phyloP scores from a whole-genome alignment of 495 filamentous ascomycete species.

The Penicillium tannophilum region DNA sequence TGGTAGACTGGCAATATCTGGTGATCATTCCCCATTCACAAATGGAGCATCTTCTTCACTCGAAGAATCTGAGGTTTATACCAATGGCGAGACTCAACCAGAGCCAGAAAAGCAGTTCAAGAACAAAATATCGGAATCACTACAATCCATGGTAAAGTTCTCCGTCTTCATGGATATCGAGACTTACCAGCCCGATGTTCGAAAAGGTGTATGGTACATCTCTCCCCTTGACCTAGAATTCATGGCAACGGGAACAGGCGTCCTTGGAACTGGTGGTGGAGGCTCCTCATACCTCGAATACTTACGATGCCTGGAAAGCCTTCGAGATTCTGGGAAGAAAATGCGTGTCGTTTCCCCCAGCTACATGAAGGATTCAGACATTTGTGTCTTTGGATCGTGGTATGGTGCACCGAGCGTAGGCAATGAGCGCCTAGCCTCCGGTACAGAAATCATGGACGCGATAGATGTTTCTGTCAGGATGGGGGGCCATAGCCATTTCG shows the following conservation, averaged over 20 bases:
- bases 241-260: conserved; percentile 28
- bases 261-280: conserved; percentile 28
- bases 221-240: conserved; percentile 28
- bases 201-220: conserved; percentile 39
- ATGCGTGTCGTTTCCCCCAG: conserved; percentile 26
- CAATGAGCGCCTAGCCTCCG: conserved; percentile 31
- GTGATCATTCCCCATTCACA: background rate
- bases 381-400: conserved; percentile 27
- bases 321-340: conserved; percentile 13
- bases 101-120: conserved; percentile 13
- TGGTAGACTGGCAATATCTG: conserved; percentile 26
- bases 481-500: conserved; percentile 27
- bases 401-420: conserved; percentile 29
- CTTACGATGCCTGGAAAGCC: conserved; percentile 23
- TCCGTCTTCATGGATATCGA: conserved; percentile 39
- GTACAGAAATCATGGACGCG: conserved; percentile 30
- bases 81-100: background rate
- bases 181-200: conserved; percentile 52
- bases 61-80: background rate
- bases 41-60: background rate
- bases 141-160: conserved; percentile 8
- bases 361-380: conserved; percentile 22
- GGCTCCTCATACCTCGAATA: conserved; percentile 27
- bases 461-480: conserved; percentile 32
- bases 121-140: conserved; percentile 5